Evolutionary conservation across 768 basidiomycete species (phyloP).

Genomic region (Tricholoma hemisulphureum): DNA sequence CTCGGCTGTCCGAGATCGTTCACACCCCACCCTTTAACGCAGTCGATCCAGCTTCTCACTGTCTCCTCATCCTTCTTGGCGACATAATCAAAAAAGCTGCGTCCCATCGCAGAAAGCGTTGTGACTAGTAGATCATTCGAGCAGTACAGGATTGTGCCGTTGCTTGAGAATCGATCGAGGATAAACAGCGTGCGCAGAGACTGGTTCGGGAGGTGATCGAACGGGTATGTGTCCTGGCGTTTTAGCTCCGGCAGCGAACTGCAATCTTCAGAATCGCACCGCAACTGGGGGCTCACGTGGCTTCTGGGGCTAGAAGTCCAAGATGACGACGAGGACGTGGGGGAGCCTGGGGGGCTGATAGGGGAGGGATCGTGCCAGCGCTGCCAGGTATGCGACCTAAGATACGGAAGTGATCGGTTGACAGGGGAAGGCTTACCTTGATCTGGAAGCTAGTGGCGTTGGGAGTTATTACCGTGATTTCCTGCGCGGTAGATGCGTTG

Average conservation of each 20-base stretch:
- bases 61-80: constrained; percentile 57
- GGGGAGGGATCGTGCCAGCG: constrained; percentile 71
- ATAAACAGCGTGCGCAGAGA: constrained; percentile 79
- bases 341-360: constrained; percentile 51
- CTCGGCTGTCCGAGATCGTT: constrained; percentile 82
- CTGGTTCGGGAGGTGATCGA: constrained; percentile 64
- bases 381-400: constrained; percentile 30
- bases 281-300: constrained; percentile 9
- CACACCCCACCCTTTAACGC: constrained; percentile 80
- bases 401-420: constrained; percentile 2
- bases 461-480: constrained; percentile 73
- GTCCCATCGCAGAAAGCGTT: constrained; percentile 56
- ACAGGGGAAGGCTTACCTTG: constrained; percentile 36
- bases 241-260: constrained; percentile 18
- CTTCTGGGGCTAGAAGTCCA: constrained; percentile 22
- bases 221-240: constrained; percentile 40
- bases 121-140: constrained; percentile 69
- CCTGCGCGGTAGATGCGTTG: constrained; percentile 80
- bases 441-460: constrained; percentile 51
- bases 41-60: constrained; percentile 73
- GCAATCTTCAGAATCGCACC: constrained; percentile 15
- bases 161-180: constrained; percentile 70
- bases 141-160: constrained; percentile 67
- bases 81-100: constrained; percentile 78
- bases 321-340: constrained; percentile 31